A percentile compares a stretch with the other conserved stretches of the same genome.
Conservation (phyloP, 805 yeast species). For the Candida wancherniae region DNA sequence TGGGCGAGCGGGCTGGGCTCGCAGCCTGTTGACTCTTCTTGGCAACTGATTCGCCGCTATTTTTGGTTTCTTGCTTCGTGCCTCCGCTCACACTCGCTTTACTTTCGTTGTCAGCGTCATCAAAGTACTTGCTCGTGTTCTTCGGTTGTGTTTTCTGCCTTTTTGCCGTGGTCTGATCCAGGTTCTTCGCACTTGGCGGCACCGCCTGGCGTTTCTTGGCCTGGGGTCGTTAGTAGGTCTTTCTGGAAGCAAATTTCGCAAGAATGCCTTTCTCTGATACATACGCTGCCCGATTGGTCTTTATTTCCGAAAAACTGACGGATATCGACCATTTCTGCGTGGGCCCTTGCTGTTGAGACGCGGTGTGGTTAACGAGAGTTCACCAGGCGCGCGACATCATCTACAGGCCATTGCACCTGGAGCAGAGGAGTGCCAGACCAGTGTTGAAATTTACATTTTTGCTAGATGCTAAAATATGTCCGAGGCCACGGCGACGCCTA, state of each 20-base stretch:
- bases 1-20: neutral
- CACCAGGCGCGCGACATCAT: too few relatives aligned
- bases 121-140: constrained; percentile 11
- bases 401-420: too few relatives aligned
- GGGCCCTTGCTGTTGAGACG: neutral
- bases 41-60: neutral
- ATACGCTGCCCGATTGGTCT: constrained; percentile 7
- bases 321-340: constrained; percentile 16
- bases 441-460: too few relatives aligned
- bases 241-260: too few relatives aligned
- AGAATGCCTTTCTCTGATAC: constrained; percentile 3
- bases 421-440: too few relatives aligned
- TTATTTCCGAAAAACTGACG: constrained; percentile 16
- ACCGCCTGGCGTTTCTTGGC: constrained; percentile 4
- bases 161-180: constrained; percentile 1
- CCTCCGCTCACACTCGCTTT: too few relatives aligned
- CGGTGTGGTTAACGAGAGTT: too few relatives aligned
- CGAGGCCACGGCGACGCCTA: too few relatives aligned
- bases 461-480: too few relatives aligned
- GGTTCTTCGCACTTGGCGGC: constrained; percentile 2
- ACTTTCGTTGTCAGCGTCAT: neutral
- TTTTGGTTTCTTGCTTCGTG: neutral
- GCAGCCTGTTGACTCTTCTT: constrained; percentile 1
- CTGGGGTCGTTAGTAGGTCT: constrained; percentile 2
- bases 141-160: constrained; percentile 7